Evolutionary conservation across 495 filamentous ascomycete genomes (phyloP).

Genomic region (Tuber melanosporum): DNA sequence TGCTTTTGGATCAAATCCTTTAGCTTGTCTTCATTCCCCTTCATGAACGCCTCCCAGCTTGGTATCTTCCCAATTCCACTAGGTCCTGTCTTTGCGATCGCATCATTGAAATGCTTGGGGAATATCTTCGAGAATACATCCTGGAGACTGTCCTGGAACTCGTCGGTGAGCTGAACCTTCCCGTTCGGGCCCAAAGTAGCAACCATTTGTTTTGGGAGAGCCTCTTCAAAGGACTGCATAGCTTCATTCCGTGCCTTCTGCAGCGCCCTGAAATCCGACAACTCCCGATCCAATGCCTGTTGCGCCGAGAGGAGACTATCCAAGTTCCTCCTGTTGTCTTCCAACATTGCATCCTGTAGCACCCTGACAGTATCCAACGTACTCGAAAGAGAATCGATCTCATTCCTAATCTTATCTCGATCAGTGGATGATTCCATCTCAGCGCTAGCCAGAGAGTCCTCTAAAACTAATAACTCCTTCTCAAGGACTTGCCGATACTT

Average conservation of each 20-base stretch:
- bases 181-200: slow-evolving; percentile 22
- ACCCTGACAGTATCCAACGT: slow-evolving; percentile 15
- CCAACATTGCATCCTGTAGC: slow-evolving; percentile 4
- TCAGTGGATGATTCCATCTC: not conserved
- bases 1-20: slow-evolving; percentile 29
- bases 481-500: not conserved
- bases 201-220: slow-evolving; percentile 27
- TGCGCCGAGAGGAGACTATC: not conserved
- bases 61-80: slow-evolving; percentile 15
- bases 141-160: slow-evolving; percentile 24
- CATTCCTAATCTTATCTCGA: slow-evolving; percentile 11
- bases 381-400: slow-evolving; percentile 12
- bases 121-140: slow-evolving; percentile 27
- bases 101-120: slow-evolving; percentile 10
- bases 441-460: not conserved
- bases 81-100: not conserved
- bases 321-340: slow-evolving; percentile 14
- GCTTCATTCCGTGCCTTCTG: not conserved
- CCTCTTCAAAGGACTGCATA: slow-evolving; percentile 7
- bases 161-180: slow-evolving; percentile 17
- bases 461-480: not conserved
- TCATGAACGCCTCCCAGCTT: slow-evolving; percentile 33
- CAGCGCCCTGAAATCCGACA: slow-evolving; percentile 5
- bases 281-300: not conserved
- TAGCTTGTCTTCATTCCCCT: slow-evolving; percentile 28